Evolutionary conservation across 2,329 filamentous ascomycete genomes (phyloP), one percentile per base, ranked within the genome.

Genomic region (Shiraia bambusicola): DNA sequence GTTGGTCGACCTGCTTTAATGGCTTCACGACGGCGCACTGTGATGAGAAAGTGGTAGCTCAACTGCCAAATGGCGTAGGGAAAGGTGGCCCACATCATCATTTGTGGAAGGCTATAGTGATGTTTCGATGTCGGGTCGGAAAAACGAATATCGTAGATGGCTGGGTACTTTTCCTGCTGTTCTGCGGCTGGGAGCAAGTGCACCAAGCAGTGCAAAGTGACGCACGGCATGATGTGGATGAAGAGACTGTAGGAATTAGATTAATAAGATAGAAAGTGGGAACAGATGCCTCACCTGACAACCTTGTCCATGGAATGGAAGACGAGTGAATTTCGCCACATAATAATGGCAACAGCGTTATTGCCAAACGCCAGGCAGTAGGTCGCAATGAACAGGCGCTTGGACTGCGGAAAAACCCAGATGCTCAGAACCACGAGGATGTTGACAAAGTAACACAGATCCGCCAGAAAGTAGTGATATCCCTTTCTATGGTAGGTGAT

Each of bases 231-330:
- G 61, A 98, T 95, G 69, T 98, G 93, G 56, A 98, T 96, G 73
- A 98, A 98, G n/a, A 98, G 78, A 67, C 83, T 86, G 40, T 6
- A 10, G 3, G 8, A 1, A 31, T 60, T 36, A 62, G 57, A 27
- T 22, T 22, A 38, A 8, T 8, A 11, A 19, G 3, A n/a, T 3
- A 22, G 22, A 42, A 42, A 36, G 26, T 2, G 3, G 14, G 13
- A 35, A 16, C 26, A 17, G 12, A 34, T 53, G 27, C 44, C 72
- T 54, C 70, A 83, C 65, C 88, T 93, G 10, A 91, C 94, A 47
- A 97, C 90, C 71, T 98, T 98, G 77, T 98, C 93, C 71, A 98
- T 84, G 64, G 89, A 95, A 75, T 98, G 93, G 69, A 98, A 98
- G 33, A 98, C 93, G 63, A 98, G 81, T 24, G 91, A 96, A 69